phyloP scores from a whole-genome alignment of 345 rosid genomes.

The Capsella bursapastoris region DNA sequence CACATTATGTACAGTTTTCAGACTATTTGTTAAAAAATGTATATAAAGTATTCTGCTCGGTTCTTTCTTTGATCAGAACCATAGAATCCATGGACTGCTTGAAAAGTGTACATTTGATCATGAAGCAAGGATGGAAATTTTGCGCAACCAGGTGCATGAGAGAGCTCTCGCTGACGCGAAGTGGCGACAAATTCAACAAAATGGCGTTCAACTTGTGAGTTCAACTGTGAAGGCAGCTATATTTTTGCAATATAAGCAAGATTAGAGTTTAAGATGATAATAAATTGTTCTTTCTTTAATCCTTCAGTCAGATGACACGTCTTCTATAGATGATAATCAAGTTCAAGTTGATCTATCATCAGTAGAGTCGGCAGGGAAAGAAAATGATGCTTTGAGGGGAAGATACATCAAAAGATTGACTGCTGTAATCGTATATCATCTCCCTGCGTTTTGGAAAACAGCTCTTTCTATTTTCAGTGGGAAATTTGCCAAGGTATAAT shows the following conservation, averaged over 20 bases:
- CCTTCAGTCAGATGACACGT: constrained; percentile 61
- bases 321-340: constrained; percentile 51
- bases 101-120: constrained; percentile 93
- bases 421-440: constrained; percentile 75
- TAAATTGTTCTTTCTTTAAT: constrained; percentile 27
- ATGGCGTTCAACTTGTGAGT: constrained; percentile 68
- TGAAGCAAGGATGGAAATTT: constrained; percentile 79
- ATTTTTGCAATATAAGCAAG: background rate
- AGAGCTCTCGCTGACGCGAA: constrained; percentile 84
- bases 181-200: constrained; percentile 92
- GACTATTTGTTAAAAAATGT: background rate
- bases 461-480: constrained; percentile 88
- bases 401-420: constrained; percentile 81
- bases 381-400: constrained; percentile 84
- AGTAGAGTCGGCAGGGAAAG: constrained; percentile 61
- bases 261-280: constrained; percentile 18
- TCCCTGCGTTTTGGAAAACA: constrained; percentile 94
- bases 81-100: constrained; percentile 89
- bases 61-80: constrained; percentile 60
- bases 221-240: constrained; percentile 14
- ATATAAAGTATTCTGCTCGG: constrained; percentile 27
- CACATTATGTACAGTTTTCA: background rate
- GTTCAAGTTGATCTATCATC: constrained; percentile 58
- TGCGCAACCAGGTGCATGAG: constrained; percentile 69
- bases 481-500: constrained; percentile 88